A percentile compares a stretch with the other conserved stretches of the same genome.
Conservation (phyloP, 2,329 filamentous ascomycete genomes). For the Claviceps digitariae region DNA sequence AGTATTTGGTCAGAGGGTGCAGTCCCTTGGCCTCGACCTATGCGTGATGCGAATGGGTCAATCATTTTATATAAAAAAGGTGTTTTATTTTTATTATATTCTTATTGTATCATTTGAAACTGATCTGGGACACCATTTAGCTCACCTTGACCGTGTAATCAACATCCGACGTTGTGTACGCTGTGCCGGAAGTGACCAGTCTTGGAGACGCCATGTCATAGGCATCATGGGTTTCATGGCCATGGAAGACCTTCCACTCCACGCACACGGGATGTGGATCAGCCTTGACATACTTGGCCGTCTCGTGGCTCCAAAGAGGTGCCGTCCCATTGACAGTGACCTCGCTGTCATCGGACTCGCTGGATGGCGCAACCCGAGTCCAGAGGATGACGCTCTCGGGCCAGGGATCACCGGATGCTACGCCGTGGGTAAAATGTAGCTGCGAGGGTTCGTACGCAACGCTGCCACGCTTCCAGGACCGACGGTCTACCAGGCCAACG, state of each 20-base stretch:
- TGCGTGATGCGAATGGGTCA: not conserved
- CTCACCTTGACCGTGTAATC: constrained; percentile 60
- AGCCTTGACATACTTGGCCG: constrained; percentile 29
- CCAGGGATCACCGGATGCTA: constrained; percentile 34
- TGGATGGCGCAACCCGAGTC: constrained; percentile 32
- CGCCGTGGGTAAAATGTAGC: constrained; percentile 52
- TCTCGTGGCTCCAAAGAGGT: constrained; percentile 33
- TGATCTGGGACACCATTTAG: not conserved
- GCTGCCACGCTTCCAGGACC: constrained; percentile 30
- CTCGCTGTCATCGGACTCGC: constrained; percentile 32
- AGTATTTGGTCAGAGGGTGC: constrained; percentile 51
- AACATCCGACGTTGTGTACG: constrained; percentile 58
- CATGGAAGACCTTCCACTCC: constrained; percentile 45
- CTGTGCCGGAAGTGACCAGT: constrained; percentile 42
- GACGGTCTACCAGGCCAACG: constrained; percentile 46
- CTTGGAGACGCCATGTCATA: constrained; percentile 18
- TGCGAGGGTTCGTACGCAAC: constrained; percentile 27
- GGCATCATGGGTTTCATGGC: constrained; percentile 20
- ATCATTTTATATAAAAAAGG: not conserved
- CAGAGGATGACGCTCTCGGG: constrained; percentile 45
- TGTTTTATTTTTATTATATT: not conserved
- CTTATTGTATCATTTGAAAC: too few species aligned
- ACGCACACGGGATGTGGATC: constrained; percentile 48
- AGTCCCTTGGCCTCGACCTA: constrained; percentile 52
- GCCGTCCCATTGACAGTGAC: constrained; percentile 28